Base-by-base conservation (phyloP, 2,329 filamentous ascomycete genomes). In the Botrytis hyacinthi region DNA sequence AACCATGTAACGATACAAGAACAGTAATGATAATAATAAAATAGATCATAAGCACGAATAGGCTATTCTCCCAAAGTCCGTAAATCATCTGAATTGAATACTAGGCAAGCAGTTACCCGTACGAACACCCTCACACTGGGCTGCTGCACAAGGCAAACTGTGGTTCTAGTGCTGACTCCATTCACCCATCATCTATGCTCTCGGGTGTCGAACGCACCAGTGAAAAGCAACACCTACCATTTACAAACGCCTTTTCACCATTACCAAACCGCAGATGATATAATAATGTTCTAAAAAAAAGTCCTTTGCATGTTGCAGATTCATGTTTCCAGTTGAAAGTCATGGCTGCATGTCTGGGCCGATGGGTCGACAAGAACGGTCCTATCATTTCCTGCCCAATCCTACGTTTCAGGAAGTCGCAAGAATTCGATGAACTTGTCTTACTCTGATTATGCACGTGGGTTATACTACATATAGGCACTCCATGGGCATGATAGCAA, bases 271-370 rank as follows among this genome's bases (percentile, higher is more conserved):
- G 7, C 22, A 37, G 32, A 20, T 29, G 29, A 37, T 37, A 26
- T 57, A 26, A 35, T 67, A 26, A 51, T 67, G 14, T 20, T 67
- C 65, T 67, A 67, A 67, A 54, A 54, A 66, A 29, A 67, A 18
- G 32, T 22, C 37, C 44, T 22, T 26, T 66, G 44, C 63, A 48
- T n/a, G 14, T 44, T 65, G 61, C 61, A 65, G 35, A n/a, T 37
- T 46, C 44, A 16, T 48, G 29, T 51, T 67, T 67, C 44, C 44
- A 51, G 44, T 63, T 63, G 60, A 42, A 63, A 26, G 26, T n/a
- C 18, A 26, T 51, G 63, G 44, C 44, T 67, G 63, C 63, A 67
- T 51, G 29, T 46, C 22, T 26, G 29, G 29, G 42, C 29, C 62
- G 20, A 29, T 37, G 10, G 63, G 32, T 37, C 32, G 42, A 22